Base-by-base conservation (phyloP, 1,139 yeast species). In the Protomyces inouyei region DNA sequence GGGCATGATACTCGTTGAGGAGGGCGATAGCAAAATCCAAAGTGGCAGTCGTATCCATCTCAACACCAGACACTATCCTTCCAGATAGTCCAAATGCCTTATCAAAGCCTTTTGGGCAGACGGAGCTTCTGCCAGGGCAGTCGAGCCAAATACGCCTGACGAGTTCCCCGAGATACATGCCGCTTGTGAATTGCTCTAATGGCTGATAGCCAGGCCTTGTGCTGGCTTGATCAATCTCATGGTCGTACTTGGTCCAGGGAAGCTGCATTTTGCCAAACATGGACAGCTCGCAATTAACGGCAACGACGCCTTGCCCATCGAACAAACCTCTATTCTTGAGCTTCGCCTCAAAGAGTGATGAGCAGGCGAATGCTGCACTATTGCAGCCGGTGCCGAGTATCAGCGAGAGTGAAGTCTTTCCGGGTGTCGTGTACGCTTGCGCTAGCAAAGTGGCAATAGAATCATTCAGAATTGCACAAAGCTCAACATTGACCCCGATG, bases 311-410 rank as follows among this genome's bases (percentile, higher is more conserved):
- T 0, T 16, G 25, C 16, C 5, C 43, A 37, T 37, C 43, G 14
- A 12, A 5, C 16, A 12, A 3, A 4, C 16, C 14, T n/a, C 43
- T 37, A n/a, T 37, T n/a, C 43, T 37, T 37, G 43, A 37, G 43
- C 43, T 37, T 37, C 16, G 14, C 43, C 16, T 37, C 16, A 1
- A 37, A 37, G 18, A 37, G 4, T 37, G 43, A 46, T 5, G 23
- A 8, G 14, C 32, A 3, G 52, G 23, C 48, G 2, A 35, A 51
- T 16, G 40, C 28, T 32, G 76, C 72, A 16, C 75, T 95, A 74
- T 91, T 91, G 55, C 95, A 86, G 71, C 97, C 97, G 2, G 97
- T 90, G 68, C 97, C 97, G 70, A 88, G 87, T 68, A 91, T 89
- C 66, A 91, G 85, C 51, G 96, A 95, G 70, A 90, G 80, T 5